A percentile compares a stretch with the other conserved stretches of the same genome.
These are phyloP conservation scores for Xylaria polymorpha DNA, from an alignment of 2,329 filamentous ascomycete genomes.

Conservation along the genomic window DNA sequence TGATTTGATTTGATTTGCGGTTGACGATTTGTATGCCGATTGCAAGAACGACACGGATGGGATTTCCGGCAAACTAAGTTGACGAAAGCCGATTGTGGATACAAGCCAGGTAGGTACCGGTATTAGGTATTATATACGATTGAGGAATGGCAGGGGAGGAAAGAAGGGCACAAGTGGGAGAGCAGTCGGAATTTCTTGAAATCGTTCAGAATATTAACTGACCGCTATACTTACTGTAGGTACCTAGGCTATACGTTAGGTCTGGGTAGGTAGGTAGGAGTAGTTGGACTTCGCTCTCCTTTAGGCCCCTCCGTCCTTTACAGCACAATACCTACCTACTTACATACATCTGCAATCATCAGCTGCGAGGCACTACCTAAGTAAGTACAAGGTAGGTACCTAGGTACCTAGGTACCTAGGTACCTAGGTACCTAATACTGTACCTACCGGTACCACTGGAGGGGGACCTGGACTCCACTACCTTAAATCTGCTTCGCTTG, in stretches of 20 bases:
- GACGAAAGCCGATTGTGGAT: not conserved
- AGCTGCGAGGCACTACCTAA: too few species aligned
- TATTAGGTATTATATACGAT: not conserved
- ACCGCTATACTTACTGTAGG: not conserved
- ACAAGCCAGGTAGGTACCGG: too few species aligned
- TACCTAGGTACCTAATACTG: too few species aligned
- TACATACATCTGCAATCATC: too few species aligned
- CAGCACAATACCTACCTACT: not conserved
- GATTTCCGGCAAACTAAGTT: not conserved
- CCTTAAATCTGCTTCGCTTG: conserved; percentile 1
- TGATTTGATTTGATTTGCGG: conserved; percentile 7
- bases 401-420: too few species aligned
- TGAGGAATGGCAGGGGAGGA: conserved; percentile 5
- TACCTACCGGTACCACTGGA: too few species aligned
- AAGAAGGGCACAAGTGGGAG: conserved; percentile 2
- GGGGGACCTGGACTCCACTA: not conserved
- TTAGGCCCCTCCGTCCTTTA: not conserved
- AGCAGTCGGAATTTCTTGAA: conserved; percentile 4
- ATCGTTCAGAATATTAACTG: not conserved
- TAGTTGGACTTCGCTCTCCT: not conserved
- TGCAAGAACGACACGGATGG: not conserved
- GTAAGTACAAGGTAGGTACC: too few species aligned
- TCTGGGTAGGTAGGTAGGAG: not conserved
- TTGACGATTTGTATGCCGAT: not conserved
- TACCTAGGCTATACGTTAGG: not conserved